These are phyloP conservation scores for Kondoa malvinella DNA, from an alignment of 768 basidiomycete genomes.

Conservation along the genomic window DNA sequence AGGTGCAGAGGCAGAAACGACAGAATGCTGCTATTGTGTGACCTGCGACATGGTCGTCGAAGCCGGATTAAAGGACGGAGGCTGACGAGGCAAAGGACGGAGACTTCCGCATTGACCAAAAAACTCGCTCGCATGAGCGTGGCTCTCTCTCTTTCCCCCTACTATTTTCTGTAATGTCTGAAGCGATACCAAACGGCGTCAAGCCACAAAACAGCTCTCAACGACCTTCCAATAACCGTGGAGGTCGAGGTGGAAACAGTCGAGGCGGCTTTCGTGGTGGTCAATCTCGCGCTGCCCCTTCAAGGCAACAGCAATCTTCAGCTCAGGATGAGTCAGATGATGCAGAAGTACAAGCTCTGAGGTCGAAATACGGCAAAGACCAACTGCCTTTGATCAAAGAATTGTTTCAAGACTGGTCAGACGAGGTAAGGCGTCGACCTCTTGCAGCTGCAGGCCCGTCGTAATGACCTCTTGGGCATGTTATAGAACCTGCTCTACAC, in stretches of 20 bases:
- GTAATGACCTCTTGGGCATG: not conserved
- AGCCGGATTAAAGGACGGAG: too few species aligned
- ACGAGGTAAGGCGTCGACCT: constrained; percentile 15
- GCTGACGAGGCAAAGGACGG: too few species aligned
- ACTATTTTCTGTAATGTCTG: not conserved
- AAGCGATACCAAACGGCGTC: not conserved
- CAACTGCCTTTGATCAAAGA: constrained; percentile 17
- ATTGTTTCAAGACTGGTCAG: constrained; percentile 24
- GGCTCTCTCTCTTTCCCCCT: not conserved
- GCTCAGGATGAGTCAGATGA: not conserved
- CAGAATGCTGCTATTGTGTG: too few species aligned
- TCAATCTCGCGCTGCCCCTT: not conserved
- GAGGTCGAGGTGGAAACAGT: not conserved
- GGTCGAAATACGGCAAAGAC: constrained; percentile 16
- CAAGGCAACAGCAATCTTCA: not conserved
- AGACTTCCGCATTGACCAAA: too few species aligned
- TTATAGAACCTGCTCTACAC: constrained; percentile 17
- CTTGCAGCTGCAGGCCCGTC: not conserved
- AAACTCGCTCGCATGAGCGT: too few species aligned
- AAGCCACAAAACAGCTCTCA: not conserved
- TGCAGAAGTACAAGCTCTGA: constrained; percentile 17
- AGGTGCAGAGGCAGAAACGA: too few species aligned
- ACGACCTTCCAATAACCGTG: not conserved
- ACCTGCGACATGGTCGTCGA: too few species aligned
- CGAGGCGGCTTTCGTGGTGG: not conserved